Evolutionary conservation across 169 alveolate species (phyloP).

Genomic region (Plasmodium coatneyi): DNA sequence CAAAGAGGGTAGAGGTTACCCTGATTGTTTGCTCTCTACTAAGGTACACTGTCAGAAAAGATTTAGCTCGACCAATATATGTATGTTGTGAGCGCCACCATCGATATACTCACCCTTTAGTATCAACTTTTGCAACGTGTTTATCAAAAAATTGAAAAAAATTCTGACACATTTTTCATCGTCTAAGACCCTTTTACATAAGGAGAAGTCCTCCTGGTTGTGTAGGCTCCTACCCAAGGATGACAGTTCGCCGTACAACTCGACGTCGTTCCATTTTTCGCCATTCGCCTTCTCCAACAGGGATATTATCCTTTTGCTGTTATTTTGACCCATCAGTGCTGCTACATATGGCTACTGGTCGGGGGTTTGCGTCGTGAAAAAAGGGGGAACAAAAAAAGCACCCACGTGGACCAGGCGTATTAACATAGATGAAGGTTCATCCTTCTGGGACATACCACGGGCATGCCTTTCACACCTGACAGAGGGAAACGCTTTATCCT

Average conservation of each 20-base stretch:
- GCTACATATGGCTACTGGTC: not conserved
- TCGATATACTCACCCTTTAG: not conserved
- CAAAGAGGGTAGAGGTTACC: not conserved
- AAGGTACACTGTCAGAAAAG: not conserved
- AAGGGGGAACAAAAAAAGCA: not conserved
- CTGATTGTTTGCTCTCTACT: not conserved
- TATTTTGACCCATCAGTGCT: slow-evolving; percentile 33
- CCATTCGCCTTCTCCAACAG: slow-evolving; percentile 9
- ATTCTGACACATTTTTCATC: not conserved
- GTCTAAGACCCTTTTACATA: slow-evolving; percentile 16
- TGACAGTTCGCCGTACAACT: not conserved
- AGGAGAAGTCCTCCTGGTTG: slow-evolving; percentile 14
- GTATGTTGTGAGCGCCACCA: too few species aligned
- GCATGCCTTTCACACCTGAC: not conserved
- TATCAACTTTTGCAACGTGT: slow-evolving; percentile 16
- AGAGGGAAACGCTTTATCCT: not conserved
- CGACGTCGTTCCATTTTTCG: not conserved
- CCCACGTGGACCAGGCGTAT: not conserved
- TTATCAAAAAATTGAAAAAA: slow-evolving; percentile 45
- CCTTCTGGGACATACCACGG: not conserved
- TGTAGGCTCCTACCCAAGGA: slow-evolving; percentile 3
- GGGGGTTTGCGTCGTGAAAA: not conserved
- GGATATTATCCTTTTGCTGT: slow-evolving; percentile 7
- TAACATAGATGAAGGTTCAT: not conserved
- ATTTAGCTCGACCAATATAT: not conserved